A percentile compares a stretch with the other conserved stretches of the same genome.
phyloP scores from a whole-genome alignment of 225 moss, liverwort and hornwort genomes.

The Pseudisothecium myosuroides region DNA sequence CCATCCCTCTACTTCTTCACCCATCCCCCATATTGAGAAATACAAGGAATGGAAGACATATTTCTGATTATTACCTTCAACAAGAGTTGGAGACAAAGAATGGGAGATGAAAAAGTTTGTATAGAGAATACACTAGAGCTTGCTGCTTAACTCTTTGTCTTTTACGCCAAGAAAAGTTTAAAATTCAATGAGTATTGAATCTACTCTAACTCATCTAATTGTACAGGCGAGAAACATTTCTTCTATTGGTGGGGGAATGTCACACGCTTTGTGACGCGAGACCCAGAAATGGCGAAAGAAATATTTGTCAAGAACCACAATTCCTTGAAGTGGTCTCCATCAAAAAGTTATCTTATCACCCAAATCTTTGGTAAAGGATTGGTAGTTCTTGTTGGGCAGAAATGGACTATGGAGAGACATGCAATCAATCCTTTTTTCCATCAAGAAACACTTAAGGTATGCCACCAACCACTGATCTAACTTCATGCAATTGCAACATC shows the following conservation, averaged over 20 bases:
- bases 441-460: conserved; percentile 27
- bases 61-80: no score
- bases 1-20: no score
- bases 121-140: neutral
- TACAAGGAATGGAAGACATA: no score
- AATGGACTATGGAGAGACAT: conserved; percentile 16
- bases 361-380: conserved; percentile 11
- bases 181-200: neutral
- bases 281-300: conserved; percentile 23
- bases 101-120: neutral
- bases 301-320: conserved; percentile 12
- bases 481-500: neutral
- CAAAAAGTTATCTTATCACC: neutral
- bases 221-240: conserved; percentile 12
- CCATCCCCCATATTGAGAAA: no score
- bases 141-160: neutral
- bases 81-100: neutral
- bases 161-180: neutral
- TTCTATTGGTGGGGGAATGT: conserved; percentile 12
- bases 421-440: conserved; percentile 36
- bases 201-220: neutral
- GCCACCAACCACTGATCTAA: neutral
- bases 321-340: neutral
- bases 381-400: neutral
- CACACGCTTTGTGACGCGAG: conserved; percentile 9